These are phyloP conservation scores for Smittium culicis DNA, from an alignment of 371 early-diverging fungal species.

Conservation along the genomic window DNA sequence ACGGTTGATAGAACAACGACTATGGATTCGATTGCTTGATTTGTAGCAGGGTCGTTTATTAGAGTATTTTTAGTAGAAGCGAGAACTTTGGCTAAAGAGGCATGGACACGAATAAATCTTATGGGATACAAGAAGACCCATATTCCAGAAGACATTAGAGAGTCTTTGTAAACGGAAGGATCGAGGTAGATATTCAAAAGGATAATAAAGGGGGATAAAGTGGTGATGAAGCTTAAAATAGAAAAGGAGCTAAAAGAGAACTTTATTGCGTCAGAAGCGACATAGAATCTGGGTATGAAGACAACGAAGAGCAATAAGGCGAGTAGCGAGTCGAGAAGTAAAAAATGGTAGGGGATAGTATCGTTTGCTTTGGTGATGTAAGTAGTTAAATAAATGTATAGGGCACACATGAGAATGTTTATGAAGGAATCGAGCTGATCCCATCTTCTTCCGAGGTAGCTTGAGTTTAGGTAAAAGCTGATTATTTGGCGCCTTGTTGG, in stretches of 20 bases:
- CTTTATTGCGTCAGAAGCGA: conserved; percentile 33
- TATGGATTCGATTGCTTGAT: conserved; percentile 38
- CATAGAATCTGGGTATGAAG: conserved; percentile 35
- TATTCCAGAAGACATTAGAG: conserved; percentile 41
- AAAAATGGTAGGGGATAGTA: conserved; percentile 23
- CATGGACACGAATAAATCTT: conserved; percentile 46
- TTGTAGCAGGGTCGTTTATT: conserved; percentile 35
- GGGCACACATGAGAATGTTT: conserved; percentile 30
- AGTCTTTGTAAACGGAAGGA: conserved; percentile 17
- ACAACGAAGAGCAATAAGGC: conserved; percentile 32
- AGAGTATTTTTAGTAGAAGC: conserved; percentile 40
- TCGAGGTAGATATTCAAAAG: conserved; percentile 21
- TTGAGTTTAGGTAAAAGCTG: conserved; percentile 34
- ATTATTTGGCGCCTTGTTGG: conserved; percentile 32
- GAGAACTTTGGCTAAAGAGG: conserved; percentile 32
- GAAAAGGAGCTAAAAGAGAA: conserved; percentile 30
- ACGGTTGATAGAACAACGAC: conserved; percentile 39
- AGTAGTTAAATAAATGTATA: conserved; percentile 38
- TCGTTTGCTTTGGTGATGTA: conserved; percentile 19
- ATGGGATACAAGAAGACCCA: conserved; percentile 46
- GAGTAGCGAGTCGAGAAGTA: conserved; percentile 30
- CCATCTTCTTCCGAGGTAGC: conserved; percentile 41
- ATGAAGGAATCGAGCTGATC: conserved; percentile 42
- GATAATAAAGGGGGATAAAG: conserved; percentile 36
- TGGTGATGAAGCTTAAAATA: conserved; percentile 35